phyloP scores from a whole-genome alignment of 306 rosid species.

The Cucurbita moschata region DNA sequence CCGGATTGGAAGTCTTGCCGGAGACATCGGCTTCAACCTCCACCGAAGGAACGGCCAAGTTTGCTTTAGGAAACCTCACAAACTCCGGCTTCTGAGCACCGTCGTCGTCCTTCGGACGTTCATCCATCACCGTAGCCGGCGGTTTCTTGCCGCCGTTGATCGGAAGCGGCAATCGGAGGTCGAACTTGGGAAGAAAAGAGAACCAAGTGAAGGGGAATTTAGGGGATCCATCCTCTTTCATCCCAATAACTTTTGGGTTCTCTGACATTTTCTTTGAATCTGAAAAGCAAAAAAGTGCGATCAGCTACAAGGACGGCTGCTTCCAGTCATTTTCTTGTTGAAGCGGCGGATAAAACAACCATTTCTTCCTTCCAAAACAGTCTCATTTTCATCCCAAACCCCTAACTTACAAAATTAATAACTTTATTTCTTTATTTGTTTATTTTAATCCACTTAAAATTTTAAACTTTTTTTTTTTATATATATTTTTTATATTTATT shows the following conservation, averaged over 20 bases:
- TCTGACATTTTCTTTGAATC: conserved; percentile 27
- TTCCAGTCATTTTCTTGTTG: background rate
- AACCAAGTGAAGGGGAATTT: conserved; percentile 13
- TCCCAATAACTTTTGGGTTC: conserved; percentile 19
- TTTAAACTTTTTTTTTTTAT: too few species aligned
- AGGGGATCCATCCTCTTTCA: conserved; percentile 1
- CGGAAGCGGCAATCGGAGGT: conserved; percentile 40
- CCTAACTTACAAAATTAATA: background rate
- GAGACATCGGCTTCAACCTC: conserved; percentile 36
- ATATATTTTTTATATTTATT: too few species aligned
- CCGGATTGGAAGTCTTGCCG: conserved; percentile 52
- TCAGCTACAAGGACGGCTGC: background rate
- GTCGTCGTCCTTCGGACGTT: background rate
- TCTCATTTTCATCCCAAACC: background rate
- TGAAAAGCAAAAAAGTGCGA: background rate
- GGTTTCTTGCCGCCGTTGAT: background rate
- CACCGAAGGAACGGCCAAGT: conserved; percentile 27
- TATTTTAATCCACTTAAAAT: too few species aligned
- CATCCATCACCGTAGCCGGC: conserved; percentile 1
- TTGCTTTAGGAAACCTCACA: conserved; percentile 41
- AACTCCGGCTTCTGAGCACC: conserved; percentile 18
- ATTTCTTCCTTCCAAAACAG: background rate
- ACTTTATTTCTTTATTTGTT: too few species aligned
- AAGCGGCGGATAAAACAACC: conserved; percentile 4
- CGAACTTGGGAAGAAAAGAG: conserved; percentile 36